Evolutionary conservation across 2,329 filamentous ascomycete genomes (phyloP), one percentile per base, ranked within the genome.

Genomic region (Nothomitra cinnamomea): DNA sequence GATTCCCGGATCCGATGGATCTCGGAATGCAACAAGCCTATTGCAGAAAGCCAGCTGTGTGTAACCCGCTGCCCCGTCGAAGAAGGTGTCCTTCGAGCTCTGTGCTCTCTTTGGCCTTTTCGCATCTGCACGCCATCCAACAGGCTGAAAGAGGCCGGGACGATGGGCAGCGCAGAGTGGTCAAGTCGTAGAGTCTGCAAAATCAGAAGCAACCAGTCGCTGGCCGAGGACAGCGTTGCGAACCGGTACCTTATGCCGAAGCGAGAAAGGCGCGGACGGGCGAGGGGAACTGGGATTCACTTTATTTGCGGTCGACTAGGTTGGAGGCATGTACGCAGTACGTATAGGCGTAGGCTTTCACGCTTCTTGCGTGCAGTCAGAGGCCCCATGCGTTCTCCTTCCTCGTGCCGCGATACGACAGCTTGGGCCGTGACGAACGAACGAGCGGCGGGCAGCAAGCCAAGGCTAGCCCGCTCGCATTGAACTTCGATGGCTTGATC

Each of bases 21-120:
- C 45, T 49, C 28, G 45, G 45, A 49, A 49, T 49, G 45, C 45
- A 49, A 35, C 24, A 49, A 19, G 45, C 45, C 45, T 49, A 35
- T 49, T 49, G 45, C 10, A 49, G 45, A 10, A 49, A 49, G 45
- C 45, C 45, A 49, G 32, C 45, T 15, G 45, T 49, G 45, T 49
- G 45, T 49, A 49, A 49, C 45, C 38, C 17, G 24, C 24, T 28
- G 45, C 45, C 45, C 45, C 24, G 32, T 10, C 24, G 45, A 17
- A 19, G 28, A 35, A 8, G 45, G 12, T 19, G 17, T n/a, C 45
- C 45, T 28, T 32, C 10, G 22, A 35, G 8, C 43, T 25, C 43
- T 47, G 43, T 4, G 19, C 22, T 22, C 21, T 25, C 43, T 47
- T 49, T 49, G 24, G 45, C 10, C 45, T 35, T n/a, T 49, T 49